Conservation (phyloP, 2,329 filamentous ascomycete species). For the Sarocladium strictum region DNA sequence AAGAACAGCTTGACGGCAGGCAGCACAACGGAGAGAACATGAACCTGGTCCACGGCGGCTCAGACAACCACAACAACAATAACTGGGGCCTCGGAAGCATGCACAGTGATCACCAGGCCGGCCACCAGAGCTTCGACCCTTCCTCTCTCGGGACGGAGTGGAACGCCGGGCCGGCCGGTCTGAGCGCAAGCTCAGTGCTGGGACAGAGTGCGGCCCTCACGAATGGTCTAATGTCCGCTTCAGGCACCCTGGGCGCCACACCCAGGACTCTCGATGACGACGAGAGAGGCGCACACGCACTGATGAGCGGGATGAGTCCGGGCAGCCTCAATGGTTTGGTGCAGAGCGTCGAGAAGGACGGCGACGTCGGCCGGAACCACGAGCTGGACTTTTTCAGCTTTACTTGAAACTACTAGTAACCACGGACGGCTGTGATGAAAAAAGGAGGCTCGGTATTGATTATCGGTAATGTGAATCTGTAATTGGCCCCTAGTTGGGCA, state of each 20-base stretch:
- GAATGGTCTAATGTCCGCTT: slow-evolving; percentile 19
- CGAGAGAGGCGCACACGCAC: slow-evolving; percentile 1
- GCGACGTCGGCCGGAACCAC: slow-evolving; percentile 23
- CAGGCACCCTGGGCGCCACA: slow-evolving; percentile 12
- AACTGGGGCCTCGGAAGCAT: slow-evolving; percentile 22
- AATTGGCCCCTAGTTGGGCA: not conserved
- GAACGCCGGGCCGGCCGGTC: slow-evolving; percentile 20
- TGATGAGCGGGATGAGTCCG: slow-evolving; percentile 17
- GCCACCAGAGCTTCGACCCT: slow-evolving; percentile 15
- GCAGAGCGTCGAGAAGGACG: slow-evolving; percentile 21
- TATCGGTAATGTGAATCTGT: not conserved
- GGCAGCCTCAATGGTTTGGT: slow-evolving; percentile 27
- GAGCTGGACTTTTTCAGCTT: slow-evolving; percentile 36
- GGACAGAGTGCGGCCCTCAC: slow-evolving; percentile 20
- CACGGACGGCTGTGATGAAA: not conserved
- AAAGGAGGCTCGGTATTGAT: not conserved
- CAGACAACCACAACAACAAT: no score
- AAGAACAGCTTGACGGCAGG: slow-evolving; percentile 11
- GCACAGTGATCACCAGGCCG: slow-evolving; percentile 12
- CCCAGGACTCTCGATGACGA: slow-evolving; percentile 11
- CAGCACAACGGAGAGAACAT: slow-evolving; percentile 16
- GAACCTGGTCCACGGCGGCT: slow-evolving; percentile 19
- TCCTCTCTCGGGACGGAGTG: slow-evolving; percentile 20
- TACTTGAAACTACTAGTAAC: not conserved
- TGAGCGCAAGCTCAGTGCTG: slow-evolving; percentile 23